A percentile compares a stretch with the other conserved stretches of the same genome.
These are phyloP conservation scores for Sambucus nigra DNA, from an alignment of 129 eudicot genomes.

Conservation along the genomic window DNA sequence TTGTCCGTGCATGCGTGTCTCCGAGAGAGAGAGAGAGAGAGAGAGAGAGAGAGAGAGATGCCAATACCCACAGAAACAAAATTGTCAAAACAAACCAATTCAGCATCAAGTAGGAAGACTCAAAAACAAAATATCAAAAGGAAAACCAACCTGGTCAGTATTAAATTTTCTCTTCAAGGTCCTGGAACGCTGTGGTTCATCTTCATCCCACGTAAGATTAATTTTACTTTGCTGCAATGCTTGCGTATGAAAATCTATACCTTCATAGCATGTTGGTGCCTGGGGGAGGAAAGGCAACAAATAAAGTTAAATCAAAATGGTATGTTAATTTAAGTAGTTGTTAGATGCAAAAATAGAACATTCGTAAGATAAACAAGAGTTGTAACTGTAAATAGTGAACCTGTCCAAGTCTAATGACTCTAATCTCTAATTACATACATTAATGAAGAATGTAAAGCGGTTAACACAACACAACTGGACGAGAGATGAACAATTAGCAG, in stretches of 20 bases:
- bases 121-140: neutral
- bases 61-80: neutral
- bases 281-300: slow-evolving; percentile 12
- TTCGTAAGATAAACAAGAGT: neutral
- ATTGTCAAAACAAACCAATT: neutral
- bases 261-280: slow-evolving; percentile 75
- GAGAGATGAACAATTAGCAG: too few species aligned
- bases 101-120: neutral
- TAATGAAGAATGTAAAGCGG: too few species aligned
- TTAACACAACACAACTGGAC: too few species aligned
- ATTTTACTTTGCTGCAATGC: slow-evolving; percentile 78
- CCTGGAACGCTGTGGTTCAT: slow-evolving; percentile 78
- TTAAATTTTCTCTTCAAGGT: slow-evolving; percentile 61
- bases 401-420: too few species aligned
- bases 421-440: too few species aligned
- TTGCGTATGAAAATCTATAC: slow-evolving; percentile 73
- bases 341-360: neutral
- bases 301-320: neutral
- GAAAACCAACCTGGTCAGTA: slow-evolving; percentile 47
- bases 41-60: neutral
- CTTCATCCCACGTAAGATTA: slow-evolving; percentile 89
- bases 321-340: neutral
- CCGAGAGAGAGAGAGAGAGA: too few species aligned
- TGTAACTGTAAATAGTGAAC: neutral
- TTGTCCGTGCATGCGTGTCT: too few species aligned